Evolutionary conservation across 208 protist species (phyloP), one percentile per base, ranked within the genome.

Genomic region (Crithidia thermophila): DNA sequence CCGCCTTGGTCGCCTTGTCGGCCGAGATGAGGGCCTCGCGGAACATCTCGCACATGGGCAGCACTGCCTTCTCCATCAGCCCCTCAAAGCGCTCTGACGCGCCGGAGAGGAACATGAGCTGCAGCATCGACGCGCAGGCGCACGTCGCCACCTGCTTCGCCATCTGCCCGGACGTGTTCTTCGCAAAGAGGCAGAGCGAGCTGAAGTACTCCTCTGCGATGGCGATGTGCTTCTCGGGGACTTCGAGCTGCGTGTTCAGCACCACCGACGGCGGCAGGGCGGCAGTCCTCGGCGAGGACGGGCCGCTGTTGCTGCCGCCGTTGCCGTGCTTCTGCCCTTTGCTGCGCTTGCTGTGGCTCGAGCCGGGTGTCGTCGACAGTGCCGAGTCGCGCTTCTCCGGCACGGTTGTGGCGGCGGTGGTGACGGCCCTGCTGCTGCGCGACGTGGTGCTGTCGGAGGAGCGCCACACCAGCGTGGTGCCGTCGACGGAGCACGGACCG

Each of bases 31-130:
- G 74, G 4, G 82, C 73, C 52, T 85, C 84, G 56, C 85, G 77
- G 42, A 88, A 84, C 83, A 94, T 91, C 46, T 93, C 86, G 67
- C 90, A 96, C 51, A 96, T 64, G 23, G 82, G 85, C 39, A 85
- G 76, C 72, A 94, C 85, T 8, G 70, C 72, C 43, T 66, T 78
- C 23, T 20, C 43, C 58, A 96, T 76, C 43, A 94, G 64, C 50
- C 40, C 20, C 36, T 63, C 70, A 25, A 81, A 77, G 20, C 71
- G 74, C 65, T 79, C 66, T 33, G 64, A 66, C 3, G 83, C 83
- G n/a, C 71, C 53, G 21, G 77, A 79, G n/a, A 85, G 59, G 14
- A 91, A 72, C 57, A 82, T 74, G 47, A 91, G 74, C 49, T 94
- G 90, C 61, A 96, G 71, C 49, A 96, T 76, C 1, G 90, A 84